Evolutionary conservation across 305 asterid genomes (phyloP).

Genomic region (Stenogyne calaminthoides): DNA sequence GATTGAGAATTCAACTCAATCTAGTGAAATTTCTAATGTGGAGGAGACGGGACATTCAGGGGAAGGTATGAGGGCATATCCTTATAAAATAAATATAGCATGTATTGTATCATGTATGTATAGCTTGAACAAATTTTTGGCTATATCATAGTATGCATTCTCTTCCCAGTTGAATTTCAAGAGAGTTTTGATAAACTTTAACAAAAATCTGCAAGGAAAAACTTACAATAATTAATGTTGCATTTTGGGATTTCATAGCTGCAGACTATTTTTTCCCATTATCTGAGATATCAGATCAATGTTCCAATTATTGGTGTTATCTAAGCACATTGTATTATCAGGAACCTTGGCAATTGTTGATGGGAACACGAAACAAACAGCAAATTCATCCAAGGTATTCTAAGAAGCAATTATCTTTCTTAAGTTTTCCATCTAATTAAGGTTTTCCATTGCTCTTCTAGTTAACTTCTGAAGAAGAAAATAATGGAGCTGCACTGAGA

Average conservation of each 20-base stretch:
- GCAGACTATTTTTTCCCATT: neutral
- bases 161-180: neutral
- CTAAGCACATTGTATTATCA: conserved; percentile 30
- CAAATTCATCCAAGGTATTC: conserved; percentile 53
- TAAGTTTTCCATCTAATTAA: conserved; percentile 17
- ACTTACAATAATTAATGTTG: neutral
- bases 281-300: neutral
- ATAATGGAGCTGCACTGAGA: conserved; percentile 48
- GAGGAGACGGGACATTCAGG: conserved; percentile 41
- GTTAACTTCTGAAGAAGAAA: conserved; percentile 53
- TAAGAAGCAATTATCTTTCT: neutral
- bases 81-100: neutral
- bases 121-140: neutral
- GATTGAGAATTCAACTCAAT: conserved; percentile 68
- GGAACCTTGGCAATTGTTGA: conserved; percentile 47
- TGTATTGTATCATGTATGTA: neutral
- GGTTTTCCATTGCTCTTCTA: conserved; percentile 35
- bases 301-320: conserved; percentile 7
- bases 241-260: conserved; percentile 18
- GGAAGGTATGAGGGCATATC: conserved; percentile 45
- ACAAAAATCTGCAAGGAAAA: neutral
- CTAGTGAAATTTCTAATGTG: conserved; percentile 42
- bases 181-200: neutral
- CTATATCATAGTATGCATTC: neutral
- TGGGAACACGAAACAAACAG: conserved; percentile 52